A percentile compares a stretch with the other conserved stretches of the same genome.
Evolutionary conservation across 2,329 filamentous ascomycete genomes (phyloP).

Genomic region (Fusarium denticulatum): DNA sequence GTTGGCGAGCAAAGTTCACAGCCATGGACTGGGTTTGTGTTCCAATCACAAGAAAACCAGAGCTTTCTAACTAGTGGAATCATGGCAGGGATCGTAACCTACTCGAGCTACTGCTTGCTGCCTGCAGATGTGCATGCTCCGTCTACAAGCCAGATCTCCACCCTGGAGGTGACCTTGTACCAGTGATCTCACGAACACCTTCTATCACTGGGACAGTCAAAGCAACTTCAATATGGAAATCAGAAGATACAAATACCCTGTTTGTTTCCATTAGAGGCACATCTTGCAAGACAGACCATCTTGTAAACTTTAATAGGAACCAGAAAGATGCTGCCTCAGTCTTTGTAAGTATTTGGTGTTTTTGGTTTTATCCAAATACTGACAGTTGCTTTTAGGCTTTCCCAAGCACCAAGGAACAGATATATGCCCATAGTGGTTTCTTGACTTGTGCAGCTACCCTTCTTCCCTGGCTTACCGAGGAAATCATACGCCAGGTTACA

Average conservation of each 20-base stretch:
- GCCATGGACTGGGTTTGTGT: slow-evolving; percentile 29
- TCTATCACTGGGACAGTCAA: slow-evolving; percentile 33
- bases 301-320: slow-evolving; percentile 37
- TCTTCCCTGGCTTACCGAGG: slow-evolving; percentile 12
- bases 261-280: slow-evolving; percentile 38
- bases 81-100: no score
- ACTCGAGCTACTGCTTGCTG: slow-evolving; percentile 15
- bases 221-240: slow-evolving; percentile 37
- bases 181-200: slow-evolving; percentile 28
- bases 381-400: neutral
- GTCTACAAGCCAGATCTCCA: slow-evolving; percentile 25
- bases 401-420: fast-evolving
- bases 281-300: slow-evolving; percentile 32
- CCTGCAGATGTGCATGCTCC: slow-evolving; percentile 35
- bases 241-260: slow-evolving; percentile 7
- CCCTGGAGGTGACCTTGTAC: slow-evolving; percentile 11
- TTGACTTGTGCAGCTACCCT: slow-evolving; percentile 31
- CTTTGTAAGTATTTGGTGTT: neutral
- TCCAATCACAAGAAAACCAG: no score
- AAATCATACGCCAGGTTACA: slow-evolving; percentile 17
- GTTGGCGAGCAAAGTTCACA: neutral
- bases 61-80: no score
- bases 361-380: fast-evolving
- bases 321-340: slow-evolving; percentile 1
- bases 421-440: slow-evolving; percentile 33